Evolutionary conservation across 345 rosid genomes (phyloP).

Genomic region (rapeseed (Brassica napus)): Da-Ae NC_063446.1:1382501-1383000

Average conservation of each 20-base stretch:
- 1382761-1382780: conserved; percentile 88
- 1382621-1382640: too few species aligned
- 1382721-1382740: not conserved
- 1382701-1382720: not conserved
- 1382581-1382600: too few species aligned
- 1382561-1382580: not conserved
- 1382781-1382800: conserved; percentile 88
- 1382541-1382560: not conserved
- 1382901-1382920: conserved; percentile 80
- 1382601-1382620: too few species aligned
- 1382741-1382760: conserved; percentile 87
- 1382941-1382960: conserved; percentile 94
- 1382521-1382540: not conserved
- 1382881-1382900: conserved; percentile 74
- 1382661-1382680: too few species aligned
- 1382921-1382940: conserved; percentile 83
- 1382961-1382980: conserved; percentile 94
- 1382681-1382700: too few species aligned
- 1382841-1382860: conserved; percentile 8
- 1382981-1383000: conserved; percentile 74
- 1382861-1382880: conserved; percentile 9
- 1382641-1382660: too few species aligned
- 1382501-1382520: too few species aligned
- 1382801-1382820: conserved; percentile 78
- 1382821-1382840: conserved; percentile 31